Base-by-base conservation (phyloP, 1,284 basidiomycete genomes). In the Sparassis latifolia region DNA sequence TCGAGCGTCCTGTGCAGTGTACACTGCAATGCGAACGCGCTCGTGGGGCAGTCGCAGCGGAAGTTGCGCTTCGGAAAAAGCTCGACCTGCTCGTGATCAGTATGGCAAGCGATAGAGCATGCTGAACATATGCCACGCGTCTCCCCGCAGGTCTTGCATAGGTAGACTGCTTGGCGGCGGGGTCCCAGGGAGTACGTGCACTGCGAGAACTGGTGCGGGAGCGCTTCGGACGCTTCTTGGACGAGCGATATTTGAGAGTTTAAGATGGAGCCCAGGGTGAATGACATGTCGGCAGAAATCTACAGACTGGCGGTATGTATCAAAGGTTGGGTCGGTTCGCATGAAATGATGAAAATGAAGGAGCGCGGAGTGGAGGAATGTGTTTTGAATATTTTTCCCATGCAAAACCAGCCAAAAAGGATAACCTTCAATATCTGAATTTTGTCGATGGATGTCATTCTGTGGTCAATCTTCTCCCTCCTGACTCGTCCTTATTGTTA, bases 101-200 rank as follows among this genome's bases (percentile, higher is more conserved):
- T 84, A 63, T 91, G 88, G 60, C 88, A 91, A 20, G 87, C 84
- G 47, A 90, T 77, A 20, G 86, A 87, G 66, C 88, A 91, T n/a
- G 88, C 84, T 10, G 83, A 78, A 59, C 88, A 90, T 49, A 90
- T 72, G 4, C 78, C 79, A 12, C 72, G 67, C 0, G 68, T 71
- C 49, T 74, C 74, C 32, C 76, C 72, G 64, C 88, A 91, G 1
- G 85, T 84, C 4, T 80, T 63, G 63, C 88, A 91, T 46, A 89
- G 78, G 65, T 90, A 87, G 12, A 89, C 79, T 1, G 86, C 79
- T 66, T 91, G 89, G 37, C 66, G 65, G 43, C 86, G 68, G 47
- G 71, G 69, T 0, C 87, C 87, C 52, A 80, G 70, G 42, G 71
- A 58, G 62, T 85, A 82, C 2, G 88, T 86, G 63, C 87, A 90